These are phyloP conservation scores for Pythium brachiatum DNA, from an alignment of 352 stramenopile species.

Conservation along the genomic window DNA sequence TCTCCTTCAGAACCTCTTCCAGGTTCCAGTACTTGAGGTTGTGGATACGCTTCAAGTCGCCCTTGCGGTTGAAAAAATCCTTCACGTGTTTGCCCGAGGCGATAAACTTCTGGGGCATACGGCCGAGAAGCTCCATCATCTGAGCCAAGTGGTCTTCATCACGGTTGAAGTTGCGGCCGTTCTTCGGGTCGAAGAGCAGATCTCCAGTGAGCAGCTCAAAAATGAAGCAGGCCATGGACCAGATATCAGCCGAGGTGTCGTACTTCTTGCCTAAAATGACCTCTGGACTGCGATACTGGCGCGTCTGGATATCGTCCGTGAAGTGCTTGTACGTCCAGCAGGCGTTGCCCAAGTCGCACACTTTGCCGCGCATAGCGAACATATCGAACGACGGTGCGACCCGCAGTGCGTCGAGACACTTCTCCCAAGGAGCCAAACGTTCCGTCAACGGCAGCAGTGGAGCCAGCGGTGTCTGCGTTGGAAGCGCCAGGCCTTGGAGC, in stretches of 20 bases:
- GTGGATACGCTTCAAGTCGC: conserved; percentile 97
- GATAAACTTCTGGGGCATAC: conserved; percentile 95
- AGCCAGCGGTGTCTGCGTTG: conserved; percentile 17
- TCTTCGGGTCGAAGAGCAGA: conserved; percentile 98
- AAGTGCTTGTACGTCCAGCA: conserved; percentile 99
- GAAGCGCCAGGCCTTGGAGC: conserved; percentile 64
- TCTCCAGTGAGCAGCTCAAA: conserved; percentile 99
- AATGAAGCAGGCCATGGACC: conserved; percentile 97
- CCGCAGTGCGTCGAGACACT: conserved; percentile 34
- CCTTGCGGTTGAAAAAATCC: conserved; percentile 97
- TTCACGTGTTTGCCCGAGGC: conserved; percentile 89
- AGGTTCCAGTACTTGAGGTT: conserved; percentile 98
- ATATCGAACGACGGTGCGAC: conserved; percentile 51
- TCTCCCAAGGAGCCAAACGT: conserved; percentile 38
- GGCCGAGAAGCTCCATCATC: conserved; percentile 98
- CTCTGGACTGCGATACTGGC: conserved; percentile 99
- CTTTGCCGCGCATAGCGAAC: conserved; percentile 68
- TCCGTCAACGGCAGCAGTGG: conserved; percentile 14
- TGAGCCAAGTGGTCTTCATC: conserved; percentile 98
- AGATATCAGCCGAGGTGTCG: conserved; percentile 99
- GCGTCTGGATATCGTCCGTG: conserved; percentile 99
- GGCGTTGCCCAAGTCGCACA: conserved; percentile 99
- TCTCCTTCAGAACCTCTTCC: conserved; percentile 95
- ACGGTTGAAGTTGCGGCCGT: conserved; percentile 77
- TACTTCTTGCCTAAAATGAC: conserved; percentile 97